Evolutionary conservation across 306 rosid genomes (phyloP).

Genomic region (Cicer bijugum): DNA sequence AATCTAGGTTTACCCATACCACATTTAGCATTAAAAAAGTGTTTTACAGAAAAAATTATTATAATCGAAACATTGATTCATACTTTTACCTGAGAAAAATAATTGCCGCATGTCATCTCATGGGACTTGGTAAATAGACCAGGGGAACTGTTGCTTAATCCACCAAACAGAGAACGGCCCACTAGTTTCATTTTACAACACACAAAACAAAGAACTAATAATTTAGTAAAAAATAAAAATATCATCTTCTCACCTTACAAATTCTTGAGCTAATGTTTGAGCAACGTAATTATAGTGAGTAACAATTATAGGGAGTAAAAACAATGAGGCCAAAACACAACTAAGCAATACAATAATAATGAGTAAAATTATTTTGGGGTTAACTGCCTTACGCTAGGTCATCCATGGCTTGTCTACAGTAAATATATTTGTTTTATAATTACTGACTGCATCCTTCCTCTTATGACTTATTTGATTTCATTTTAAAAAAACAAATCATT

Average conservation of each 20-base stretch:
- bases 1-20: slow-evolving; percentile 7
- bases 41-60: not conserved
- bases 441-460: no score
- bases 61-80: slow-evolving; percentile 17
- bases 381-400: no score
- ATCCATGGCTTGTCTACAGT: no score
- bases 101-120: slow-evolving; percentile 54
- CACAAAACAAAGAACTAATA: slow-evolving; percentile 35
- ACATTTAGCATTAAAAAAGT: slow-evolving; percentile 16
- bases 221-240: not conserved
- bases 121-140: slow-evolving; percentile 53
- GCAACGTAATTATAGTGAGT: no score
- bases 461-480: no score
- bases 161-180: slow-evolving; percentile 71
- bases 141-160: slow-evolving; percentile 56
- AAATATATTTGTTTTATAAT: no score
- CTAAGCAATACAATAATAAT: no score
- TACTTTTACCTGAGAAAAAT: slow-evolving; percentile 67
- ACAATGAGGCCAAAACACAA: no score
- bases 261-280: not conserved
- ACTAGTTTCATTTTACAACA: slow-evolving; percentile 50
- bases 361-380: no score
- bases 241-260: not conserved
- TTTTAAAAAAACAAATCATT: no score
- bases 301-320: no score